Evolutionary conservation across 2,329 filamentous ascomycete species (phyloP).

Genomic region (Arthrobotrys conoides): DNA sequence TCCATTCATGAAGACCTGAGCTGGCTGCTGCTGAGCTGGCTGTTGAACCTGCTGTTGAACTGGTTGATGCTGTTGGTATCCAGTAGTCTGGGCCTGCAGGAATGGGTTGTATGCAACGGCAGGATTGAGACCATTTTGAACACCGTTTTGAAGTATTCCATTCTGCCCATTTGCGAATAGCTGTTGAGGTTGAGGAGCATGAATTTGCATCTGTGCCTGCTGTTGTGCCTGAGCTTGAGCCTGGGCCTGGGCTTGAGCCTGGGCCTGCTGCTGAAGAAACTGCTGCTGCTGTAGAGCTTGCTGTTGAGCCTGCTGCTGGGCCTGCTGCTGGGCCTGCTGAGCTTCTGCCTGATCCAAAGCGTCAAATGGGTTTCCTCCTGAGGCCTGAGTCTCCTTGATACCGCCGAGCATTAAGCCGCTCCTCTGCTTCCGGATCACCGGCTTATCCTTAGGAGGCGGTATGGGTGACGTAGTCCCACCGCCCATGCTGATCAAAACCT

Average conservation of each 20-base stretch:
- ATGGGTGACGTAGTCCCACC: conserved; percentile 76
- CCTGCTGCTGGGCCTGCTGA: conserved; percentile 65
- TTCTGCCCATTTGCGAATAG: conserved; percentile 54
- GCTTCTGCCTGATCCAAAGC: conserved; percentile 66
- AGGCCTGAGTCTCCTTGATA: conserved; percentile 58
- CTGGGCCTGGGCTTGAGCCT: conserved; percentile 6
- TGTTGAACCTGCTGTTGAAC: conserved; percentile 54
- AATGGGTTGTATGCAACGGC: conserved; percentile 51
- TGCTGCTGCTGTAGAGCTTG: conserved; percentile 57
- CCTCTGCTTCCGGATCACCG: conserved; percentile 66
- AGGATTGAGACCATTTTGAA: conserved; percentile 41
- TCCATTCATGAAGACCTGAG: conserved; percentile 64
- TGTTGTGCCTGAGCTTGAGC: conserved; percentile 50
- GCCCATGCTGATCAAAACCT: conserved; percentile 80
- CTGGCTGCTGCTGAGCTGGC: conserved; percentile 62
- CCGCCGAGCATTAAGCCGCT: conserved; percentile 56
- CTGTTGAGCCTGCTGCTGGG: conserved; percentile 32
- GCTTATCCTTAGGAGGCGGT: conserved; percentile 65
- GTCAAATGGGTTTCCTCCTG: conserved; percentile 65
- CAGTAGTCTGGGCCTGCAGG: conserved; percentile 52
- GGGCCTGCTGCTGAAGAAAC: conserved; percentile 25
- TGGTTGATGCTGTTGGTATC: conserved; percentile 46
- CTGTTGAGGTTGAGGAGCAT: conserved; percentile 40
- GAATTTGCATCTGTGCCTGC: conserved; percentile 29
- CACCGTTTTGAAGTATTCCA: conserved; percentile 46